phyloP scores from a whole-genome alignment of 441 rosid genomes.

The Adansonia gregorii region DNA sequence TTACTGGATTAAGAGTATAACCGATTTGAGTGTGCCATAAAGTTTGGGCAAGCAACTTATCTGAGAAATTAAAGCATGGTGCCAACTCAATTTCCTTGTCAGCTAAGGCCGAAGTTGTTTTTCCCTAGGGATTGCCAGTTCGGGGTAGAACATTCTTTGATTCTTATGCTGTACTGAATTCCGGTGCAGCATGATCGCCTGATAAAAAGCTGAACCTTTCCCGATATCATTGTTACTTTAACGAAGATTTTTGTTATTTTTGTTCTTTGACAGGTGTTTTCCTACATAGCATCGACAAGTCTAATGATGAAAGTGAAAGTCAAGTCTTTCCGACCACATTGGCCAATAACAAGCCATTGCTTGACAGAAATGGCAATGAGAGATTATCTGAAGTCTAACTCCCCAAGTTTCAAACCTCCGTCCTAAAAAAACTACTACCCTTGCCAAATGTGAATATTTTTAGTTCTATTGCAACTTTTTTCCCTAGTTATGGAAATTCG shows the following conservation, averaged over 20 bases:
- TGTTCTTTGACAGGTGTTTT: slow-evolving; percentile 57
- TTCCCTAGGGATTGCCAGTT: neutral
- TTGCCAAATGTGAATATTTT: slow-evolving; percentile 14
- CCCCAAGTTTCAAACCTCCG: neutral
- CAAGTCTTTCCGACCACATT: slow-evolving; percentile 27
- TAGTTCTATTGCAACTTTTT: slow-evolving; percentile 20
- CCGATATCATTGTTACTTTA: neutral
- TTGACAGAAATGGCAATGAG: slow-evolving; percentile 33
- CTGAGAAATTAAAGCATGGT: neutral
- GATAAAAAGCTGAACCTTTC: neutral
- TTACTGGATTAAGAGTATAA: neutral
- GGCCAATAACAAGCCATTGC: slow-evolving; percentile 46
- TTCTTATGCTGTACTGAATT: neutral
- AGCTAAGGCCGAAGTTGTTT: neutral
- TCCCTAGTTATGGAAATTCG: slow-evolving; percentile 7
- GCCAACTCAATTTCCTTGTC: neutral
- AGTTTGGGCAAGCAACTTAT: neutral
- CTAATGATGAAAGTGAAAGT: slow-evolving; percentile 44
- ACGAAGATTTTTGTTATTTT: neutral
- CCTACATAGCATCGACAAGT: slow-evolving; percentile 56
- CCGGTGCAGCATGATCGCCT: neutral
- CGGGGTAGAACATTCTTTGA: neutral
- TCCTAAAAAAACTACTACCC: neutral
- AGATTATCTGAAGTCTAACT: slow-evolving; percentile 25
- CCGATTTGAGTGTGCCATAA: neutral